Evolutionary conservation across 345 rosid species (phyloP).

Genomic region (Mangifera indica): DNA sequence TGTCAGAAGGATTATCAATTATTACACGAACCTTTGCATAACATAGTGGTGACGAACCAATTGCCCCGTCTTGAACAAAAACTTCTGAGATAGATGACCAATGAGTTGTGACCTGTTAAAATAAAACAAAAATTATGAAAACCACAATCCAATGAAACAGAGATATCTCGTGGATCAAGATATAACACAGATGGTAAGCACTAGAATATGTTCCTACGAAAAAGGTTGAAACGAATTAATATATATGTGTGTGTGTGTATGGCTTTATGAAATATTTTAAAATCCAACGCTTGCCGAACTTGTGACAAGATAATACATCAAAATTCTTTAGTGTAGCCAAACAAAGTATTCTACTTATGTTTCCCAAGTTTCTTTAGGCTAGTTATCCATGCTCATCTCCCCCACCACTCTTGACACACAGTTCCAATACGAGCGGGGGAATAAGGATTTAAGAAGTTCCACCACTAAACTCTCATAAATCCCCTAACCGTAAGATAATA

Average conservation of each 20-base stretch:
- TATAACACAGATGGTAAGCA: background rate
- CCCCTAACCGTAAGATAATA: background rate
- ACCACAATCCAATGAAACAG: background rate
- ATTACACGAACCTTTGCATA: constrained; percentile 41
- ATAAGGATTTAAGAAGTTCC: background rate
- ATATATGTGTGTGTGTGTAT: no score
- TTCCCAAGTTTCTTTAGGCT: constrained; percentile 3
- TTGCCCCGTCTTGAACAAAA: constrained; percentile 38
- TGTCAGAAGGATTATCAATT: constrained; percentile 36
- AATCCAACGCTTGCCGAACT: background rate
- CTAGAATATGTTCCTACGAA: background rate
- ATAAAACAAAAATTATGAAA: background rate
- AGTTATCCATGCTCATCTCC: background rate
- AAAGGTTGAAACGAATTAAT: background rate
- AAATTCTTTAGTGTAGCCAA: background rate
- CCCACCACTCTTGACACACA: background rate
- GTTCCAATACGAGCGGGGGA: background rate
- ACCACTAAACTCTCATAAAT: background rate
- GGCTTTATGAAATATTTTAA: background rate
- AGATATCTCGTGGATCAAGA: background rate
- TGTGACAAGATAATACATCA: constrained; percentile 1
- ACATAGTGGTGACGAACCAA: constrained; percentile 27
- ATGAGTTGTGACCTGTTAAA: constrained; percentile 31
- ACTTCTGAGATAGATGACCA: constrained; percentile 31
- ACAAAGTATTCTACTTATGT: background rate